Evolutionary conservation across 208 protist species (phyloP), one percentile per base, ranked within the genome.

Genomic region (Porcisia hertigi): DNA sequence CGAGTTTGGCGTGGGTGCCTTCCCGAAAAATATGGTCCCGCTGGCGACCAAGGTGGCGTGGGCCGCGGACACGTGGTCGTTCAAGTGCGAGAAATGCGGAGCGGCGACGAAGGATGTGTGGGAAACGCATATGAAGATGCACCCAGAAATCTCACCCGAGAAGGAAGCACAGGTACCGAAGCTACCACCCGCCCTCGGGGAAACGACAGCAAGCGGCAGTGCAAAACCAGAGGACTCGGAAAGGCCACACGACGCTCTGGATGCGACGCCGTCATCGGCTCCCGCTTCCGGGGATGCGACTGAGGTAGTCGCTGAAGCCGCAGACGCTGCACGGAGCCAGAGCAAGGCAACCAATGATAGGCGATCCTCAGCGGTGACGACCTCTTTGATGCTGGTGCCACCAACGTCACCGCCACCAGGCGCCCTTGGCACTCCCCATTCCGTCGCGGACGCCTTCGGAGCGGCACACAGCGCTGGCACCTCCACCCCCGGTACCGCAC

Each of bases 1-100:
- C 25, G 87, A 96, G 58, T 53, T 80, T 34, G 92, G 91, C 14
- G 71, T 97, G 23, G 94, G 94, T 2, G 83, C 86, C 14, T 85
- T 98, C 16, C 58, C 55, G 6, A 62, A 71, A n/a, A 77, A 77
- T 16, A 89, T 83, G 73, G 41, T 92, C 14, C 47, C 76, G 2
- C 14, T 34, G 20, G 82, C 83, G 14, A 82, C 84, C 9, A 94
- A 94, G 74, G 30, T 53, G 39, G 67, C 39, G 11, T 74, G 89
- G 60, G 92, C 92, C 47, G 36, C 53, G 60, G 79, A 89, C 25
- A 91, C 88, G 72, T 88, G 85, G 77, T 43, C 59, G 18, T 93
- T 88, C 71, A n/a, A 18, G 20, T 96, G 92, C 49, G 45, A 3
- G 11, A 57, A 54, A 18, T 96, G 92, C 69, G 71, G 79, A 53